These are phyloP conservation scores for Inosperma sp. DNA, from an alignment of 768 basidiomycete species.

Conservation along the genomic window DNA sequence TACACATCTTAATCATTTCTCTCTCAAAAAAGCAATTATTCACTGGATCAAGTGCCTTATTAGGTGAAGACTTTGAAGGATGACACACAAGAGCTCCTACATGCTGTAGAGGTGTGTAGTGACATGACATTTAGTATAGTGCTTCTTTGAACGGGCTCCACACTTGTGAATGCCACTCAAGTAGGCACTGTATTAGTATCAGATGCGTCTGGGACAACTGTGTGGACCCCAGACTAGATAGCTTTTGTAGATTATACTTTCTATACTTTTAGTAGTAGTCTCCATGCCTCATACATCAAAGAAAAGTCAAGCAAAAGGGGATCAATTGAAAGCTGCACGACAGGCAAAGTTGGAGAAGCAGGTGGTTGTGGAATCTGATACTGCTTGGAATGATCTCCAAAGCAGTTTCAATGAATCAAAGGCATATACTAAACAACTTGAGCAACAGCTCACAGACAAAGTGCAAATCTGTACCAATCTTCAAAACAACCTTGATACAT, in stretches of 20 bases:
- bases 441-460: background rate
- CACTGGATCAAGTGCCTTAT: constrained; percentile 2
- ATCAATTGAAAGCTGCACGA: background rate
- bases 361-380: background rate
- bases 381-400: background rate
- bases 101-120: constrained; percentile 8
- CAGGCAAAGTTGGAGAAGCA: background rate
- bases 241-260: constrained; percentile 4
- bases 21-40: background rate
- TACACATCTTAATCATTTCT: no score
- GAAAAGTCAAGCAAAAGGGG: background rate
- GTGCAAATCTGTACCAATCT: background rate
- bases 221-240: constrained; percentile 1
- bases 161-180: constrained; percentile 10
- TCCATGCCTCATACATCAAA: background rate
- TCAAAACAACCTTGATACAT: background rate
- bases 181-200: constrained; percentile 6
- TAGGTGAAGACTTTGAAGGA: constrained; percentile 10
- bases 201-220: constrained; percentile 3
- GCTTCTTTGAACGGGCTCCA: constrained; percentile 9
- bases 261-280: background rate
- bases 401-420: background rate
- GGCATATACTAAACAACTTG: background rate
- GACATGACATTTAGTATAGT: constrained; percentile 7
- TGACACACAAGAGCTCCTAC: constrained; percentile 9